Evolutionary conservation across 148 eudicot species (phyloP), one percentile per base, ranked within the genome.

Genomic region (Cornus kousa): DNA sequence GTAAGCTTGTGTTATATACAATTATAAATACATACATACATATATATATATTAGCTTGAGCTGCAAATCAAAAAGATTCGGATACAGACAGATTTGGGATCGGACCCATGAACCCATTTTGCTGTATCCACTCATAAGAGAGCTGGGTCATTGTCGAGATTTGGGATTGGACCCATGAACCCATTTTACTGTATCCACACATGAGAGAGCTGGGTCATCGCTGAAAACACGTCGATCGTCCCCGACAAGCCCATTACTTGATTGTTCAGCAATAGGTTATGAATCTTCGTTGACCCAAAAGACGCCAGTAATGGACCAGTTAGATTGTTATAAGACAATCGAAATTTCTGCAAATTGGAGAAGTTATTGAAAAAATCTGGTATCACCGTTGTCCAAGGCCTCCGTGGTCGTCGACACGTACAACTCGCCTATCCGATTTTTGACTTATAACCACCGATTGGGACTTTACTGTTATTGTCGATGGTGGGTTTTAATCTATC

Each of bases 101-200:
- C 28, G 28, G 0, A 28, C 28, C 28, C 28, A 28, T 28, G 28
- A 28, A 28, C 28, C 28, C 13, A 37, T 94, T 89, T 5, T 33
- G 71, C 10, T 89, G 91, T 4, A 94, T 75, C 98, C 98, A 94
- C 4, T 81, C 89, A 39, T 84, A 90, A 11, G 32, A 32, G 22
- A 89, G 31, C 71, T 80, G 74, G 7, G 83, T 43, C 94, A 94
- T 91, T 28, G n/a, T n/a, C n/a, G n/a, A n/a, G n/a, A n/a, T n/a
- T n/a, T n/a, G n/a, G n/a, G n/a, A n/a, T n/a, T n/a, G n/a, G n/a
- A n/a, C n/a, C n/a, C n/a, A n/a, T n/a, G n/a, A n/a, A n/a, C n/a
- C n/a, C 13, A 35, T 94, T 89, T 5, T 33, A 71, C 10, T 89
- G 91, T 4, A 94, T 75, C 98, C 98, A 94, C 4, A 82, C 89